phyloP scores from a whole-genome alignment of 1,284 basidiomycete species.

The Fomitopsis schrenkii region DNA sequence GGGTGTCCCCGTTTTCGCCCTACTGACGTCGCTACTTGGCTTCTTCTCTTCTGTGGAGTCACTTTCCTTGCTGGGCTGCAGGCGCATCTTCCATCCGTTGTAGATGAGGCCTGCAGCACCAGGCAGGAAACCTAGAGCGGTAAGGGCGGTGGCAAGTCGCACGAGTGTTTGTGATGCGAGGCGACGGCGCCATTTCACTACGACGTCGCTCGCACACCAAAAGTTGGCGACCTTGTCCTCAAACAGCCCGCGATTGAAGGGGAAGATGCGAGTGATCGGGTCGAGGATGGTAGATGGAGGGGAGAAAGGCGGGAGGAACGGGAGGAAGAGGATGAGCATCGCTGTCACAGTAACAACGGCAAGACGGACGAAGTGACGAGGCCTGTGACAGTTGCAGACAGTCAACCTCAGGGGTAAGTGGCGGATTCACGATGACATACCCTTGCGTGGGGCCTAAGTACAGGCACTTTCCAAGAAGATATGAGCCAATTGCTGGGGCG shows the following conservation, averaged over 20 bases:
- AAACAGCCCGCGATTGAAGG: conserved; percentile 86
- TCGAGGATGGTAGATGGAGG: conserved; percentile 49
- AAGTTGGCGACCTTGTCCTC: conserved; percentile 98
- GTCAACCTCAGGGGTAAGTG: background rate
- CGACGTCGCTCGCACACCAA: conserved; percentile 91
- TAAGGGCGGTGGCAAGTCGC: conserved; percentile 53
- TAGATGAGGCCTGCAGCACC: conserved; percentile 50
- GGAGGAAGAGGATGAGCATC: conserved; percentile 69
- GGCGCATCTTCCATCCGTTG: conserved; percentile 39
- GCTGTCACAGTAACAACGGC: conserved; percentile 54
- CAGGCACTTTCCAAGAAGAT: conserved; percentile 79
- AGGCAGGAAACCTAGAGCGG: conserved; percentile 65
- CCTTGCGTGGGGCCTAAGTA: conserved; percentile 64
- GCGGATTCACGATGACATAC: conserved; percentile 38
- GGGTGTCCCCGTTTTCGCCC: conserved; percentile 10
- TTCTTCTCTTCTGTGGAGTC: conserved; percentile 6
- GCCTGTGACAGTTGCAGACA: conserved; percentile 25
- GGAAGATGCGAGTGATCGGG: conserved; percentile 82
- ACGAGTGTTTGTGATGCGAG: conserved; percentile 41
- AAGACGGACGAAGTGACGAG: conserved; percentile 65
- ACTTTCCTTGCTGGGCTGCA: conserved; percentile 9
- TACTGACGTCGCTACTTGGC: background rate
- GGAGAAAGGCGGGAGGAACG: conserved; percentile 65
- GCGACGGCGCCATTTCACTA: conserved; percentile 75
- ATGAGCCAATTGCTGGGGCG: conserved; percentile 84